A percentile compares a stretch with the other conserved stretches of the same genome.
These are phyloP conservation scores for Yamadazyma sp. DNA, from an alignment of 1,139 yeast genomes.

Conservation along the genomic window DNA sequence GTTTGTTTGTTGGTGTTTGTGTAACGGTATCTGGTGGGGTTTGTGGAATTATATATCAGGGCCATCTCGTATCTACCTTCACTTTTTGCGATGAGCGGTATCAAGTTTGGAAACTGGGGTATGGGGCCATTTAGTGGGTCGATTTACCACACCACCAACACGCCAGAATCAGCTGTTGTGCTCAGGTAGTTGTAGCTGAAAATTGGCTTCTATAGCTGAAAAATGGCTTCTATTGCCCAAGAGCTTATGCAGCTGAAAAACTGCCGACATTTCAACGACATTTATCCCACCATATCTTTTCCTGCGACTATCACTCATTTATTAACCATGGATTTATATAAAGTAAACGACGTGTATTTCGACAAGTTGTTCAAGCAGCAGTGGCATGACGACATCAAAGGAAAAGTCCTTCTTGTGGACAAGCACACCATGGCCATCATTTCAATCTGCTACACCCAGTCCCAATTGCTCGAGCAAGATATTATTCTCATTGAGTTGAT, in stretches of 20 bases:
- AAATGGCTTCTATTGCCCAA: too few relatives aligned
- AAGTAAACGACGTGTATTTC: constrained; percentile 39
- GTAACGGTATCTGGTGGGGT: too few relatives aligned
- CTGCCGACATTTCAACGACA: too few relatives aligned
- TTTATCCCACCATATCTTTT: constrained; percentile 22
- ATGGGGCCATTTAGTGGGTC: too few relatives aligned
- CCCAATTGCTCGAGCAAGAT: constrained; percentile 76
- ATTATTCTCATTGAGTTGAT: constrained; percentile 78
- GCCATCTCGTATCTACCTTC: constrained; percentile 8
- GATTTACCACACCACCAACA: too few relatives aligned
- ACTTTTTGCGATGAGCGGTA: constrained; percentile 1
- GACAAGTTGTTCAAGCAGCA: constrained; percentile 31
- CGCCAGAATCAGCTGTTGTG: too few relatives aligned
- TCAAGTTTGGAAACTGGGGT: not conserved
- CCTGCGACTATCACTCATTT: not conserved
- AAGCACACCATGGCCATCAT: constrained; percentile 76
- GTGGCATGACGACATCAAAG: constrained; percentile 34
- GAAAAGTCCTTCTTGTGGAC: constrained; percentile 79
- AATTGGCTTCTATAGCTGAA: too few relatives aligned
- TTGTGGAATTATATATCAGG: constrained; percentile 1
- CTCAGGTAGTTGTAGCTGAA: too few relatives aligned
- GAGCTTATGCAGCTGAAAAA: too few relatives aligned
- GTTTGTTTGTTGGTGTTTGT: not conserved
- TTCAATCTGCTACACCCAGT: constrained; percentile 85
- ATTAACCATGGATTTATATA: constrained; percentile 27